Base-by-base conservation (phyloP, 441 rosid species). In the Melastoma candidum region DNA sequence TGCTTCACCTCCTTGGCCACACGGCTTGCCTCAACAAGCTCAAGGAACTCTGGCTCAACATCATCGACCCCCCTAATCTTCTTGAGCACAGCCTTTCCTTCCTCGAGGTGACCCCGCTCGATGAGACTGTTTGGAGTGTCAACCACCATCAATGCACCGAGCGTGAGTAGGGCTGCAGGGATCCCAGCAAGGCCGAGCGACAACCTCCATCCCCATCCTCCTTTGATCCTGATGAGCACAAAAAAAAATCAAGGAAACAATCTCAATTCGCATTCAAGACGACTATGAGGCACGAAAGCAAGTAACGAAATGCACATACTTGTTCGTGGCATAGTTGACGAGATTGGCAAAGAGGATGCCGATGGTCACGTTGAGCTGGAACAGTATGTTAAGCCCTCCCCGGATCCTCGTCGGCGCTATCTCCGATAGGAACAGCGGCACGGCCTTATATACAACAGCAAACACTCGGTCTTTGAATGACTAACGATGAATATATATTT, bases 71-170 rank as follows among this genome's bases (percentile, higher is more conserved):
- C 98, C 9, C 97, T 68, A 32, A 90, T 87, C 54, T 54, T 81
- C 50, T 85, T 70, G 0, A 29, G 36, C 8, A 85, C 93, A 1
- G 86, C 64, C 63, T 87, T 90, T 12, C 97, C 97, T 74, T 90
- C 81, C 10, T 84, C 97, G 2, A 77, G 65, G 13, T 47, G 85
- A 13, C 93, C 97, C n/a, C 97, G 85, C 54, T 90, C 97, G 0
- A 90, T 75, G 9, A 90, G 84, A 65, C 97, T 90, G 73, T 90
- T 87, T 0, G 97, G 97, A 32, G 95, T 90, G 45, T 90, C 97
- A 2, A 76, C 65, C 50, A 90, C 95, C 1, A 90, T 4, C 22
- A 90, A 67, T 51, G 97, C 84, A 43, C 97, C 97, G 0, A 66
- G 11, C 29, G 97, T 90, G 55, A 90, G 68, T 11, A 90, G 79